These are phyloP conservation scores for Backusella tuberculispora DNA, from an alignment of 192 early-diverging fungal genomes.

Conservation along the genomic window DNA sequence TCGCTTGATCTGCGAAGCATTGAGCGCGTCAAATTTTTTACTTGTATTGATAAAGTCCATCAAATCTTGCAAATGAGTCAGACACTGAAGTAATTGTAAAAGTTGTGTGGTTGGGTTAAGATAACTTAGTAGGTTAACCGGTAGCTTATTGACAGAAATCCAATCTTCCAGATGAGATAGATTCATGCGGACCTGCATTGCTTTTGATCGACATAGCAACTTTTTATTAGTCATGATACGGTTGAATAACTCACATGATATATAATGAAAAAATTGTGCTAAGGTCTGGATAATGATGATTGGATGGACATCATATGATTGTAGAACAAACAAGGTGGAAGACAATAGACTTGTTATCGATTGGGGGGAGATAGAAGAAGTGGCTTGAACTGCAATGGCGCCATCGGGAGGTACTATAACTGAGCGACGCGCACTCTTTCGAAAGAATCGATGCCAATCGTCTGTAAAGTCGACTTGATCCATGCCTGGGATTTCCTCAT, in stretches of 20 bases:
- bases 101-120: conserved; percentile 81
- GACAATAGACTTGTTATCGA: conserved; percentile 78
- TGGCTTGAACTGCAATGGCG: not conserved
- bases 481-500: conserved; percentile 75
- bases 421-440: conserved; percentile 28
- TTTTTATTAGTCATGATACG: conserved; percentile 79
- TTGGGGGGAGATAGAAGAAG: conserved; percentile 59
- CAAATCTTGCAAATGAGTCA: conserved; percentile 76
- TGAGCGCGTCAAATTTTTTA: conserved; percentile 65
- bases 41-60: conserved; percentile 76
- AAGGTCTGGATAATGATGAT: conserved; percentile 72
- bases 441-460: conserved; percentile 63
- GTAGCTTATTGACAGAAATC: conserved; percentile 66
- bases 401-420: conserved; percentile 6
- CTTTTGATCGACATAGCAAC: conserved; percentile 75
- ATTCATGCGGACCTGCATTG: conserved; percentile 87
- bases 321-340: conserved; percentile 67
- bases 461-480: conserved; percentile 62
- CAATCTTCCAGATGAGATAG: conserved; percentile 82
- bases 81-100: conserved; percentile 79
- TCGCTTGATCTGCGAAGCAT: conserved; percentile 73
- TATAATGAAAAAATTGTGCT: conserved; percentile 78
- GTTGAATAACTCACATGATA: conserved; percentile 86
- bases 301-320: conserved; percentile 77
- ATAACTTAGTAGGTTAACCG: conserved; percentile 44